Percentiles rank a stretch among this genome's conserved stretches.
phyloP scores from a whole-genome alignment of 1,139 yeast genomes.

The Geotrichum fermentans region DNA sequence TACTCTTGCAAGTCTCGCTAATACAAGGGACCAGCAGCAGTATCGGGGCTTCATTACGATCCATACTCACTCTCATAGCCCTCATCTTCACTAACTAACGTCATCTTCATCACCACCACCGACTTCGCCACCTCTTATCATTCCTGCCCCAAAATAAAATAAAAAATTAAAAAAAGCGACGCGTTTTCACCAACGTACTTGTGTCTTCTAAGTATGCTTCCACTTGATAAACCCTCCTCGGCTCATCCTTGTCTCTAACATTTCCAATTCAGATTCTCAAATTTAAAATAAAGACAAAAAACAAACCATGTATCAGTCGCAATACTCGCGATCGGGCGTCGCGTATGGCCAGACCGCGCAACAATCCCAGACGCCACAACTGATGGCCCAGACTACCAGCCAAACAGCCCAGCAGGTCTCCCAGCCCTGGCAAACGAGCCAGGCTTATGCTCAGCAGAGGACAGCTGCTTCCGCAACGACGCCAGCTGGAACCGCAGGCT shows the following conservation, averaged over 20 bases:
- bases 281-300: neutral
- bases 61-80: too few relatives aligned
- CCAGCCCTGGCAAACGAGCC: neutral
- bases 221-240: neutral
- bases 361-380: neutral
- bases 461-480: neutral
- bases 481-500: neutral
- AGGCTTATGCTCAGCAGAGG: neutral
- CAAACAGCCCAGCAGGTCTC: neutral
- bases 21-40: too few relatives aligned
- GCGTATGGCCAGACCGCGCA: constrained; percentile 3
- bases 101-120: neutral
- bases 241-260: neutral
- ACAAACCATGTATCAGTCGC: constrained; percentile 1
- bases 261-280: neutral
- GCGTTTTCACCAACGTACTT: too few relatives aligned
- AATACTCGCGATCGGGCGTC: neutral
- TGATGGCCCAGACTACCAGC: neutral
- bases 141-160: neutral
- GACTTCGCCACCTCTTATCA: too few relatives aligned
- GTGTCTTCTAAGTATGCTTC: neutral
- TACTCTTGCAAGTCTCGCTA: too few relatives aligned
- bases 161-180: neutral
- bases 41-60: too few relatives aligned
- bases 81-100: too few relatives aligned